Evolutionary conservation across 2,329 filamentous ascomycete genomes (phyloP), one percentile per base, ranked within the genome.

Genomic region (Periconia sp.): DNA sequence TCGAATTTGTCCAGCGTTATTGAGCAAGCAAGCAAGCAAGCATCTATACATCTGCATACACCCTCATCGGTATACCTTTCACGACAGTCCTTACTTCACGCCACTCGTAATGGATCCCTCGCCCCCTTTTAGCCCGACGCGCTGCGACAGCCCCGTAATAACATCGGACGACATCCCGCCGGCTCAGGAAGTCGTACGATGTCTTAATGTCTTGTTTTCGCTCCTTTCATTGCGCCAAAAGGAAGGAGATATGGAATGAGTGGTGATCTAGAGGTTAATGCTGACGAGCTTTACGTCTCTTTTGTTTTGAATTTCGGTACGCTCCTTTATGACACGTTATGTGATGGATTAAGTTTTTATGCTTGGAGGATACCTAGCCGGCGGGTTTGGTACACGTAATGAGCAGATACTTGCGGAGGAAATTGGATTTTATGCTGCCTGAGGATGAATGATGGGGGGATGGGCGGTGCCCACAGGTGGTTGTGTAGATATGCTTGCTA

Each of bases 41-140:
- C 45, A 48, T 56, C 40, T 43, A 52, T 45, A 54, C 31, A 44
- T 22, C 30, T 45, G 44, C 50, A 54, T 54, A 50, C 40, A 39
- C 52, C 50, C 42, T 54, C 53, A 54, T 42, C 40, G 53, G 53
- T 46, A 35, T 39, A 33, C 24, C 28, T 32, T 53, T 54, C 49
- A 31, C 28, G 26, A 43, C 46, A 38, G 43, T 56, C 53, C 35
- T 41, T 54, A 52, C 45, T 32, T 10, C 9, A 24, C 36, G 13
- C 9, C 10, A 25, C 19, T 17, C 36, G 13, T 40, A 36, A 45
- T 36, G 6, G 12, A 33, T 9, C 5, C 21, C 13, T 24, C 34
- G n/a, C 34, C 33, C 38, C 33, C 23, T 11, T 22, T 16, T 24
- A 32, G 30, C 30, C 28, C 18, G 4, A 17, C 30, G 39, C 17